phyloP scores from a whole-genome alignment of 2,329 filamentous ascomycete genomes.

The Colletotrichum trifolii region DNA sequence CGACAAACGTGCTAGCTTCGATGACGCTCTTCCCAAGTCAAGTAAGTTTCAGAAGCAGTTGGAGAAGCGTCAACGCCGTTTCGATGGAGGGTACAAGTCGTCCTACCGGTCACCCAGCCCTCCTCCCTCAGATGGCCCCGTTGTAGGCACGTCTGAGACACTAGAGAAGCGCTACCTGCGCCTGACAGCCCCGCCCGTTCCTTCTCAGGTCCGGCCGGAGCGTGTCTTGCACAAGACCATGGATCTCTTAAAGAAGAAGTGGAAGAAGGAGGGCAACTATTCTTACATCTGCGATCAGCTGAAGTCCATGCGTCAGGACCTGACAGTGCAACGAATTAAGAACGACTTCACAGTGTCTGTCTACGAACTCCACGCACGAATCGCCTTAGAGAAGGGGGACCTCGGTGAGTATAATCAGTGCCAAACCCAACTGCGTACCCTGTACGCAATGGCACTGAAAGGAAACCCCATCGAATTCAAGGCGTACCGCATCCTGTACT shows the following conservation, averaged over 20 bases:
- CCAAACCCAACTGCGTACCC: constrained; percentile 93
- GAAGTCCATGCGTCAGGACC: constrained; percentile 96
- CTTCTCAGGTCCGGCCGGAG: constrained; percentile 88
- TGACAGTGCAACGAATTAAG: constrained; percentile 97
- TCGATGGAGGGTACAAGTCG: constrained; percentile 74
- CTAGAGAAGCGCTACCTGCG: constrained; percentile 96
- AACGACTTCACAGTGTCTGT: constrained; percentile 96
- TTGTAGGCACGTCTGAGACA: constrained; percentile 84
- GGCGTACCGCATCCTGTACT: constrained; percentile 99
- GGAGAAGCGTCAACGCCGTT: constrained; percentile 91
- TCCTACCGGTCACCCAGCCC: constrained; percentile 67
- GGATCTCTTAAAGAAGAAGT: constrained; percentile 92
- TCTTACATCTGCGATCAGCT: constrained; percentile 99
- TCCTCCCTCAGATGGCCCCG: constrained; percentile 72
- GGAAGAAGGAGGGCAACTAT: constrained; percentile 94
- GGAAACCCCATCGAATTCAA: constrained; percentile 96
- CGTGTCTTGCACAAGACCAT: constrained; percentile 83
- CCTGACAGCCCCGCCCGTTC: constrained; percentile 88
- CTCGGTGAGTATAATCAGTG: constrained; percentile 99
- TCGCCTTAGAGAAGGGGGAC: constrained; percentile 97
- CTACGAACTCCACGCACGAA: constrained; percentile 97
- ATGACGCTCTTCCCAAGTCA: constrained; percentile 58
- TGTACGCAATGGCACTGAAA: constrained; percentile 88
- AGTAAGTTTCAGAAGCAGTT: constrained; percentile 92
- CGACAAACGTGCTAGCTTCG: constrained; percentile 58